phyloP scores from a whole-genome alignment of 768 basidiomycete species.

The Leccinum rimulosum region DNA sequence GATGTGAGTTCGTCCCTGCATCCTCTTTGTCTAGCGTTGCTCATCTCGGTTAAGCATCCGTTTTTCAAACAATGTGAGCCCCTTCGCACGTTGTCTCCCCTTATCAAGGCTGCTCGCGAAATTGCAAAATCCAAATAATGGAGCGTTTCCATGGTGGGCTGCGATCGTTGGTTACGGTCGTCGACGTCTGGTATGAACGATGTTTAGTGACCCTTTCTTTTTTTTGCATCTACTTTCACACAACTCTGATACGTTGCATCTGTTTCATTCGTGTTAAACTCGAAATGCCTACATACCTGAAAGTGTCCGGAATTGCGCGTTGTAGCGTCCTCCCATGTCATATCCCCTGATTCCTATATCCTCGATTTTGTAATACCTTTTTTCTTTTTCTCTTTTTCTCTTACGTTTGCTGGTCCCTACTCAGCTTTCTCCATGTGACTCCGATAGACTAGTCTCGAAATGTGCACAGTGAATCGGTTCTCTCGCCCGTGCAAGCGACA shows the following conservation, averaged over 20 bases:
- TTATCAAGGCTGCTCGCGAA: slow-evolving; percentile 91
- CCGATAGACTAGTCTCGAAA: slow-evolving; percentile 25
- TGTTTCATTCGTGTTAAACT: slow-evolving; percentile 9
- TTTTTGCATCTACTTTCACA: slow-evolving; percentile 20
- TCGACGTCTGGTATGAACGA: slow-evolving; percentile 2
- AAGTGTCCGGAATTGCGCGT: slow-evolving; percentile 14
- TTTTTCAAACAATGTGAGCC: slow-evolving; percentile 91
- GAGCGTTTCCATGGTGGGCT: background rate
- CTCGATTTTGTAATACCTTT: slow-evolving; percentile 31
- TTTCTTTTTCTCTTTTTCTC: slow-evolving; percentile 2
- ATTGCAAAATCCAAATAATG: slow-evolving; percentile 61
- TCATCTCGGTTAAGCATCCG: slow-evolving; percentile 53
- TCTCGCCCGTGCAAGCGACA: slow-evolving; percentile 11
- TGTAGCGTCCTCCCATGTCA: slow-evolving; percentile 12
- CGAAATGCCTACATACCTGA: slow-evolving; percentile 16
- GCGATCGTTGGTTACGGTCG: background rate
- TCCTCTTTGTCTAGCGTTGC: background rate
- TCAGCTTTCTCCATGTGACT: slow-evolving; percentile 14
- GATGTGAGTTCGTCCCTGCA: slow-evolving; percentile 45
- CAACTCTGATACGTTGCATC: slow-evolving; percentile 18
- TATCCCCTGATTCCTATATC: slow-evolving; percentile 23
- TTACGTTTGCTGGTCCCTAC: slow-evolving; percentile 14
- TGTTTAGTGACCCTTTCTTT: slow-evolving; percentile 13
- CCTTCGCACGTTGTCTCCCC: slow-evolving; percentile 76
- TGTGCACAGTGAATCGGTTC: slow-evolving; percentile 9